A percentile compares a stretch with the other conserved stretches of the same genome.
These are phyloP conservation scores for Ophiostoma montium DNA, from an alignment of 2,329 filamentous ascomycete species.

Conservation along the genomic window DNA sequence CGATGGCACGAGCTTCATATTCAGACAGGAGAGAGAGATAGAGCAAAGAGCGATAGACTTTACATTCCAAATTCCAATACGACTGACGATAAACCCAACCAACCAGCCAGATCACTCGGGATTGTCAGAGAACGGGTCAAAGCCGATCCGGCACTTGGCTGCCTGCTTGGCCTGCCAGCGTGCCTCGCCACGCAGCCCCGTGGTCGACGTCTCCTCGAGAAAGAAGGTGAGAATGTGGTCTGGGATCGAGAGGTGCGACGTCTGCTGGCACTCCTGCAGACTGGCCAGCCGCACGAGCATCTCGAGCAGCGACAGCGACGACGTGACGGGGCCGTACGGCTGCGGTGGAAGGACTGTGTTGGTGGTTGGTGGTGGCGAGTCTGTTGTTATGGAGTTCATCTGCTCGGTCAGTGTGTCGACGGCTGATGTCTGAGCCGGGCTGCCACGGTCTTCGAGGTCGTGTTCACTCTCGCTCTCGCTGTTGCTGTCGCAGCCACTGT, in stretches of 20 bases:
- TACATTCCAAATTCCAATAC: too few relatives aligned
- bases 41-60: too few relatives aligned
- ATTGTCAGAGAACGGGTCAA: slow-evolving; percentile 40
- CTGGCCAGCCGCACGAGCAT: slow-evolving; percentile 76
- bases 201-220: slow-evolving; percentile 46
- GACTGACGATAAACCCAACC: too few relatives aligned
- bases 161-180: slow-evolving; percentile 30
- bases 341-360: background rate
- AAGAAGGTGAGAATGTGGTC: slow-evolving; percentile 87
- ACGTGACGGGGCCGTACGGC: slow-evolving; percentile 35
- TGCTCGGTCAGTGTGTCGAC: slow-evolving; percentile 23
- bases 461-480: too few relatives aligned
- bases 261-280: slow-evolving; percentile 83
- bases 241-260: slow-evolving; percentile 74
- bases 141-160: slow-evolving; percentile 36
- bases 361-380: background rate
- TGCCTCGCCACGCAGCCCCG: slow-evolving; percentile 32
- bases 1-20: background rate
- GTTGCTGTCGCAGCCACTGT: too few relatives aligned
- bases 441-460: too few relatives aligned
- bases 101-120: slow-evolving; percentile 14
- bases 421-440: slow-evolving; percentile 2
- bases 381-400: slow-evolving; percentile 25
- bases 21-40: background rate
- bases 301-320: slow-evolving; percentile 63